Percentiles rank a stretch among this genome's conserved stretches.
Conservation (phyloP, 495 filamentous ascomycete genomes). For the Bryoglossum gracile region DNA sequence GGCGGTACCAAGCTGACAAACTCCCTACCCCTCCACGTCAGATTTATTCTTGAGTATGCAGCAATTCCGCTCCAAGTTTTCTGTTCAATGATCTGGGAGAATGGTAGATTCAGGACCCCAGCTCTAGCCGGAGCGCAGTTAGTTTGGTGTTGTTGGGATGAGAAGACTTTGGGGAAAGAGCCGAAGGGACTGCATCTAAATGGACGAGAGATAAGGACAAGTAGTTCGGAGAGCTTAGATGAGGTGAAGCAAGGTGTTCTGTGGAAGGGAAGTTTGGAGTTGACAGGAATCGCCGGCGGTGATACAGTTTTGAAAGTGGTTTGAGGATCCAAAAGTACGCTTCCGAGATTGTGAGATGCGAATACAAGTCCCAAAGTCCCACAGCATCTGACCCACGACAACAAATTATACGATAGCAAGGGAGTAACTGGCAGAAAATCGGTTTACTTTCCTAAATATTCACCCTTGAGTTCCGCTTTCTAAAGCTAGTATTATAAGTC, state of each 20-base stretch:
- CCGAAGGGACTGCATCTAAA: background rate
- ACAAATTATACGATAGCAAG: too few species aligned
- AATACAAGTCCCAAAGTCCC: too few species aligned
- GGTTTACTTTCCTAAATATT: too few species aligned
- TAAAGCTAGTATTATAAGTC: too few species aligned
- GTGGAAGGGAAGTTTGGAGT: background rate
- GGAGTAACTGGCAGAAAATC: too few species aligned
- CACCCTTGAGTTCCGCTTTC: too few species aligned
- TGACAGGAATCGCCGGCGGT: background rate
- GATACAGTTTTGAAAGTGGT: background rate
- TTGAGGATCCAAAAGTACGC: too few species aligned
- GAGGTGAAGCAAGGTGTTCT: background rate
- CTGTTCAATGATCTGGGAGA: background rate
- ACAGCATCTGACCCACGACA: too few species aligned
- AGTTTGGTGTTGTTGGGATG: conserved; percentile 7
- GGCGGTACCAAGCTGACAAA: conserved; percentile 1
- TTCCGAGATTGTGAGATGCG: too few species aligned
- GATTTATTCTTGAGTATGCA: background rate
- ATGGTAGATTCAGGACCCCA: conserved; percentile 2
- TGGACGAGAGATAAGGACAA: background rate
- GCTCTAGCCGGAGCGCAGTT: background rate
- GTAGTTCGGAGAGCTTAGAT: conserved; percentile 1
- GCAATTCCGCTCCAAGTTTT: background rate
- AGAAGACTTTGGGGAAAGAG: background rate
- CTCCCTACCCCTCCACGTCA: background rate